Evolutionary conservation across 202 grass and related monocot genomes (phyloP).

Genomic region (Carex arenaria): DNA sequence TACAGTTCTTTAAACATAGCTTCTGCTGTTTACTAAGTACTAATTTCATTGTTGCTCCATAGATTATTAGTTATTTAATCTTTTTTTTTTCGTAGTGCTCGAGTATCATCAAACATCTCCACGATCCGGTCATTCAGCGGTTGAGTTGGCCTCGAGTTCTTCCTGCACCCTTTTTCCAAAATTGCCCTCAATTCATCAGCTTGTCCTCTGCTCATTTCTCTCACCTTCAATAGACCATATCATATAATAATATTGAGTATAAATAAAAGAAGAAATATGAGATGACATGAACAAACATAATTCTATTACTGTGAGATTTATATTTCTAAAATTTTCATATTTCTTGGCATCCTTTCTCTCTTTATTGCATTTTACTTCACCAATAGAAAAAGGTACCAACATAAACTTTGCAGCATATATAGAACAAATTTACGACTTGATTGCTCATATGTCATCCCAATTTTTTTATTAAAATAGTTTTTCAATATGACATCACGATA

Average conservation of each 20-base stretch:
- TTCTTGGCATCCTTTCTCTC: background rate
- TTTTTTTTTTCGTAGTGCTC: background rate
- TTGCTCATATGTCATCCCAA: background rate
- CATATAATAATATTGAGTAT: background rate
- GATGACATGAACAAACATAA: background rate
- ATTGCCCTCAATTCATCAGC: slow-evolving; percentile 49
- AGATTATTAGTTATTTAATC: background rate
- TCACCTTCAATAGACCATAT: slow-evolving; percentile 30
- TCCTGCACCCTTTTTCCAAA: slow-evolving; percentile 42
- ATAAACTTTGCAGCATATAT: background rate
- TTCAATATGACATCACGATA: background rate
- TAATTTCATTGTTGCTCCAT: background rate
- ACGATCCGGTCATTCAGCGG: slow-evolving; percentile 42
- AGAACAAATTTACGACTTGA: background rate
- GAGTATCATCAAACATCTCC: slow-evolving; percentile 40
- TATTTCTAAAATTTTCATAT: background rate
- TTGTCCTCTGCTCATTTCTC: slow-evolving; percentile 63
- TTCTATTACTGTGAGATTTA: background rate
- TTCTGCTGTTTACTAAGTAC: no score
- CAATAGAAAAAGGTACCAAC: background rate
- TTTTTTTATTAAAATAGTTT: background rate
- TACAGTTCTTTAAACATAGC: background rate
- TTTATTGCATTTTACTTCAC: background rate
- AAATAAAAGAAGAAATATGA: background rate
- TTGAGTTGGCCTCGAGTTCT: slow-evolving; percentile 55